Evolutionary conservation across 805 yeast genomes (phyloP), one percentile per base, ranked within the genome.

Genomic region (Candida pini): DNA sequence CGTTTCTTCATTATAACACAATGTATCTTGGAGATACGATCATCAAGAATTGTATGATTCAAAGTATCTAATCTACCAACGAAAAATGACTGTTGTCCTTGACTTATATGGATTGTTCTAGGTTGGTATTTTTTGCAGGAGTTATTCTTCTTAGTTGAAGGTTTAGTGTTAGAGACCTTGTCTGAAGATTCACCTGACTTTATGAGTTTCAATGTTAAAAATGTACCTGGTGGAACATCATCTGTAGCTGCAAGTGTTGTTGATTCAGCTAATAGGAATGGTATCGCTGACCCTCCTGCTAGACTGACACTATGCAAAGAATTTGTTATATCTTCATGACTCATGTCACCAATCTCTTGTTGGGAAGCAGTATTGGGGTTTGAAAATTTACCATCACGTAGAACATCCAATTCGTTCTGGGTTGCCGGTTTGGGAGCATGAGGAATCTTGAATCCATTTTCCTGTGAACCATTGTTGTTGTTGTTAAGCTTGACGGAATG

Each of bases 21-120:
- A 58, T 92, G 97, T 1, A 80, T 67, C 44, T 87, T 84, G 2
- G 97, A 89, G 48, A 90, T 71, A 30, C 96, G 62, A 46, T 71
- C 81, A 45, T 89, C 96, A 21, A 71, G 63, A 13, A 85, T 72
- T 28, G 64, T 65, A 22, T 74, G 69, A 51, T 83, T 78, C 40
- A 84, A 73, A 3, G 68, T 73, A 15, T 68, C 73, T 16, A 73
- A 71, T 23, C 97, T 65, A 2, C 98, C 97, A 35, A 90, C 70
- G 36, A 78, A 68, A 53, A 77, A 80, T 7, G 78, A 76, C 30
- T 74, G 77, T 14, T 69, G 67, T 18, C 85, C 84, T 49, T 81
- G 88, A 22, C 76, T 71, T n/a, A 88, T 64, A 38, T 66, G 63
- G 6, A 85, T 66, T 3, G 74, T 71, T 9, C 5, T 22, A 31